phyloP scores from a whole-genome alignment of 768 basidiomycete species.

The Xerocomus spinulosus region DNA sequence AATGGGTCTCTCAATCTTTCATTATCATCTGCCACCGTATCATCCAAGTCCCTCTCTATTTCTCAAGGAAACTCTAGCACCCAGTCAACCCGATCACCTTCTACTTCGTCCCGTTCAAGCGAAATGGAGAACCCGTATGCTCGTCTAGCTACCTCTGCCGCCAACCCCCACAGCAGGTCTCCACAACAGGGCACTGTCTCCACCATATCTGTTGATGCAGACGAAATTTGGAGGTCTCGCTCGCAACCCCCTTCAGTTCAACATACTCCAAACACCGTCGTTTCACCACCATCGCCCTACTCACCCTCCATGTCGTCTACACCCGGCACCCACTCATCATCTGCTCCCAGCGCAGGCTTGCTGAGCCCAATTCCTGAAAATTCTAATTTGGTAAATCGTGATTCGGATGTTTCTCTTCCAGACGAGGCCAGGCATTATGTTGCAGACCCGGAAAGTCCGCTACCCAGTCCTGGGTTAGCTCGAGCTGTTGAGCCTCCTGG shows the following conservation, averaged over 20 bases:
- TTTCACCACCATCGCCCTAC: conserved; percentile 6
- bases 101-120: conserved; percentile 18
- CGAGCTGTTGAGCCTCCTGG: background rate
- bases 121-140: conserved; percentile 9
- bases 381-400: conserved; percentile 45
- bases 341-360: conserved; percentile 11
- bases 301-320: conserved; percentile 14
- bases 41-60: conserved; percentile 22
- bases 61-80: conserved; percentile 7
- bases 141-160: conserved; percentile 7
- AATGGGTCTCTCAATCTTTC: background rate
- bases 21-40: conserved; percentile 13
- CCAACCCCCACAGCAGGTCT: conserved; percentile 2
- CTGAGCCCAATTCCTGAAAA: conserved; percentile 29
- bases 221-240: conserved; percentile 1
- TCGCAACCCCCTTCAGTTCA: conserved; percentile 9
- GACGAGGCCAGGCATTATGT: conserved; percentile 77
- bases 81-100: conserved; percentile 9
- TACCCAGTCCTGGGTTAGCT: conserved; percentile 41
- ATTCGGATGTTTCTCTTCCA: conserved; percentile 66
- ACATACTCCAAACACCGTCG: conserved; percentile 20
- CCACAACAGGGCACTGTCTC: conserved; percentile 7
- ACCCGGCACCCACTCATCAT: conserved; percentile 14
- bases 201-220: background rate
- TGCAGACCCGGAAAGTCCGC: conserved; percentile 64